These are phyloP conservation scores for Sutorius australiensis DNA, from an alignment of 768 basidiomycete genomes.

Conservation along the genomic window DNA sequence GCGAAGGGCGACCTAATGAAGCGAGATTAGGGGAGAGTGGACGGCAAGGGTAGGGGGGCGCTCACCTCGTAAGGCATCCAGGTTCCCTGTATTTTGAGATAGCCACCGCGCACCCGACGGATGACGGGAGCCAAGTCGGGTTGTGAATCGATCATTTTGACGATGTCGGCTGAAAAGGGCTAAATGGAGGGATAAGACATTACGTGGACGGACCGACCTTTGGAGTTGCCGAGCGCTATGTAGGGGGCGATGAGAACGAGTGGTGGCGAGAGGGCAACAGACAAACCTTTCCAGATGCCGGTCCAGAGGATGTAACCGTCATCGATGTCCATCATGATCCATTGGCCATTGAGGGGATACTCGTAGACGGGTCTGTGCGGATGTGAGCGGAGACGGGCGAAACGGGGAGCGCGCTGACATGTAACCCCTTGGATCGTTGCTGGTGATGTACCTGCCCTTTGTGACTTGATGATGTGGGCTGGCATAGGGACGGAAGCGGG, in stretches of 20 bases:
- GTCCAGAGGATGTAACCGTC: slow-evolving; percentile 93
- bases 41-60: slow-evolving; percentile 14
- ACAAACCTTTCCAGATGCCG: slow-evolving; percentile 87
- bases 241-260: slow-evolving; percentile 12
- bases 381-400: slow-evolving; percentile 1
- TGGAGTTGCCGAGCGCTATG: slow-evolving; percentile 83
- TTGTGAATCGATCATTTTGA: slow-evolving; percentile 89
- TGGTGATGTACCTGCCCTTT: slow-evolving; percentile 85
- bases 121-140: slow-evolving; percentile 81
- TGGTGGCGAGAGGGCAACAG: neutral
- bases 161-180: slow-evolving; percentile 69
- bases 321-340: slow-evolving; percentile 96
- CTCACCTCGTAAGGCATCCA: slow-evolving; percentile 91
- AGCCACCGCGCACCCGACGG: slow-evolving; percentile 81
- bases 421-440: slow-evolving; percentile 85
- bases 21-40: slow-evolving; percentile 19
- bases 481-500: slow-evolving; percentile 63
- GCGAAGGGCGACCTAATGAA: slow-evolving; percentile 65
- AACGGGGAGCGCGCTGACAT: slow-evolving; percentile 50
- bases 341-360: slow-evolving; percentile 84
- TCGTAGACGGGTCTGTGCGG: slow-evolving; percentile 74
- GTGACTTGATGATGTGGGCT: slow-evolving; percentile 77
- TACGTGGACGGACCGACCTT: slow-evolving; percentile 47
- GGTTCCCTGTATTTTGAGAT: slow-evolving; percentile 89
- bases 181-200: slow-evolving; percentile 14